These are phyloP conservation scores for Hymenoscyphus albidus DNA, from an alignment of 2,329 filamentous ascomycete species.

Conservation along the genomic window DNA sequence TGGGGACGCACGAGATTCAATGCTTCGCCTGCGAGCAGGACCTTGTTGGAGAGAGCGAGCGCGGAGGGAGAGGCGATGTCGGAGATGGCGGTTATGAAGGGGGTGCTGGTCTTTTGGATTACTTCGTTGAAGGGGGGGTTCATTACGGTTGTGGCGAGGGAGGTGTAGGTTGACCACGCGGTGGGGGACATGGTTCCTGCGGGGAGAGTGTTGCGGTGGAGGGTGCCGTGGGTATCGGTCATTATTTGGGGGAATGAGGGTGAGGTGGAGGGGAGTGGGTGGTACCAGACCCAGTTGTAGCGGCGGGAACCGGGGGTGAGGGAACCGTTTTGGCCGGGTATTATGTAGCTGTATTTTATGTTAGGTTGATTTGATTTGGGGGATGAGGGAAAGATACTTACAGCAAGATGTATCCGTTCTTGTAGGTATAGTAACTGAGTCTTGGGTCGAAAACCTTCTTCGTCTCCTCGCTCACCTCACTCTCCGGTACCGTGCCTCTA, in stretches of 20 bases:
- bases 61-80: conserved; percentile 37
- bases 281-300: conserved; percentile 46
- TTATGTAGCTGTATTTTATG: conserved; percentile 35
- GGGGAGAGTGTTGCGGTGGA: conserved; percentile 27
- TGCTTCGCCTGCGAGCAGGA: conserved; percentile 42
- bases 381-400: not conserved
- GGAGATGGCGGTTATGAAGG: conserved; percentile 42
- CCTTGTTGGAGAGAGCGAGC: conserved; percentile 37
- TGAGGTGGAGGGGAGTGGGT: conserved; percentile 30
- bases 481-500: conserved; percentile 41
- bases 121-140: conserved; percentile 32
- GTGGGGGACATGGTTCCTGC: conserved; percentile 17
- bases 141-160: conserved; percentile 14
- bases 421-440: conserved; percentile 41
- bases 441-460: conserved; percentile 36
- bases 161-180: conserved; percentile 20
- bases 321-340: conserved; percentile 39
- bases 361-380: not conserved
- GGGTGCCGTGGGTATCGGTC: conserved; percentile 32
- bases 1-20: conserved; percentile 44
- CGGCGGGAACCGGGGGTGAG: conserved; percentile 39
- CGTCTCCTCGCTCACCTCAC: conserved; percentile 36
- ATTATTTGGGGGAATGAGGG: conserved; percentile 30
- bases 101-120: conserved; percentile 37
- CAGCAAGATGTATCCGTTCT: conserved; percentile 39